Percentiles rank a stretch among this genome's conserved stretches.
Conservation (phyloP, 495 filamentous ascomycete genomes). For the Podospora bellae-mahoneyi region DNA sequence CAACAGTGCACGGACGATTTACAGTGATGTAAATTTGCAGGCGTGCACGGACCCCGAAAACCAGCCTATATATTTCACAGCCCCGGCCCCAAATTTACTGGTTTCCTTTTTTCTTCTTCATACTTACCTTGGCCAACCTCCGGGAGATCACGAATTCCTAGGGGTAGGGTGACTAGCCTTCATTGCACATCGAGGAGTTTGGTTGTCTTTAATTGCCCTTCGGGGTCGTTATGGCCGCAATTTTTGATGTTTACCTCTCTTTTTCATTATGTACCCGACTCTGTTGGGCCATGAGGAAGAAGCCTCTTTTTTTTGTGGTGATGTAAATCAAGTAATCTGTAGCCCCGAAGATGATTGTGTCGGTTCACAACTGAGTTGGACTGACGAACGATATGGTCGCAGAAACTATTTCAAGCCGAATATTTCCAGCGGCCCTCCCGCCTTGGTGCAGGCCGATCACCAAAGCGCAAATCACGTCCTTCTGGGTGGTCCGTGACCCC, state of each 20-base stretch:
- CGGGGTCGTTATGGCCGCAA: neutral
- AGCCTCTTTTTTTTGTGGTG: neutral
- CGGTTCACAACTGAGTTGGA: too few relatives aligned
- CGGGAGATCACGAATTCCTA: neutral
- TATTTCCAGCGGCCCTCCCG: too few relatives aligned
- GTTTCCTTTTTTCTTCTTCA: conserved; percentile 4
- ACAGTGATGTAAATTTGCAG: neutral
- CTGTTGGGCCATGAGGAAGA: conserved; percentile 1
- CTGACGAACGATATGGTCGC: too few relatives aligned
- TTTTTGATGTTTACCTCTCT: conserved; percentile 1
- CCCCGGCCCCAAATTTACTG: neutral
- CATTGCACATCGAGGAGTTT: conserved; percentile 2
- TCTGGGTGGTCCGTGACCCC: too few relatives aligned
- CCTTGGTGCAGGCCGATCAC: neutral
- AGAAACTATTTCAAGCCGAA: too few relatives aligned
- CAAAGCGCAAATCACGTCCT: neutral
- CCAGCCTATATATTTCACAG: neutral
- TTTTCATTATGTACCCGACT: neutral
- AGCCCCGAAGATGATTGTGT: too few relatives aligned
- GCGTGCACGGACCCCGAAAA: neutral
- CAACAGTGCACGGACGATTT: neutral
- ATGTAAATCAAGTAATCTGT: too few relatives aligned
- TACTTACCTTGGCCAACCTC: neutral
- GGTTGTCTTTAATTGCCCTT: neutral
- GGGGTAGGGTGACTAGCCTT: neutral